A percentile compares a stretch with the other conserved stretches of the same genome.
These are phyloP conservation scores for Zygosaccharomyces gambellarensis DNA, from an alignment of 805 yeast genomes.

Conservation along the genomic window DNA sequence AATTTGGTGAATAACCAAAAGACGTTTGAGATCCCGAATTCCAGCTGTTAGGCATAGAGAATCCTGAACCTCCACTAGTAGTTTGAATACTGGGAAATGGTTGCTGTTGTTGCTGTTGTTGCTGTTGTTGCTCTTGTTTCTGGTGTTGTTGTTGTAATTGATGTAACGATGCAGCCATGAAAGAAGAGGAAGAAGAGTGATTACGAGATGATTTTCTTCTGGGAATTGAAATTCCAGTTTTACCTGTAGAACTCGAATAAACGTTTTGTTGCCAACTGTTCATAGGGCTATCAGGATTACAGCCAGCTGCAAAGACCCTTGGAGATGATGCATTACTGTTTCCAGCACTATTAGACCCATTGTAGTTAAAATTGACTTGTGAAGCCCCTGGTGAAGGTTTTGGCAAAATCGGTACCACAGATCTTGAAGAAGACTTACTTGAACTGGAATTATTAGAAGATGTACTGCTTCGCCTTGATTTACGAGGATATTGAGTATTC, in stretches of 20 bases:
- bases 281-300: conserved; percentile 18
- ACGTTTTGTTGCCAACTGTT: conserved; percentile 17
- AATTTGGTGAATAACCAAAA: conserved; percentile 14
- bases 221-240: conserved; percentile 27
- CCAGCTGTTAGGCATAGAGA: conserved; percentile 22
- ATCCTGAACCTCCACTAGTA: conserved; percentile 14
- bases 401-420: conserved; percentile 35
- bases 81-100: conserved; percentile 4
- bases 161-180: conserved; percentile 29
- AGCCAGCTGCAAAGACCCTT: conserved; percentile 14
- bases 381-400: conserved; percentile 28
- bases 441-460: conserved; percentile 31
- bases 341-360: conserved; percentile 19
- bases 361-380: conserved; percentile 10
- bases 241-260: conserved; percentile 23
- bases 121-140: conserved; percentile 15
- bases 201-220: conserved; percentile 31
- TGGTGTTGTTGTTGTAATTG: conserved; percentile 24
- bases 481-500: conserved; percentile 6
- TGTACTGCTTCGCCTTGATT: conserved; percentile 31
- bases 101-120: conserved; percentile 15
- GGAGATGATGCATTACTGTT: conserved; percentile 33
- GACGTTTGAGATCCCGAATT: conserved; percentile 9
- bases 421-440: conserved; percentile 29
- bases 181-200: conserved; percentile 30